These are phyloP conservation scores for Hydrangea macrophylla DNA, from an alignment of 148 eudicot genomes.

Conservation along the genomic window DNA sequence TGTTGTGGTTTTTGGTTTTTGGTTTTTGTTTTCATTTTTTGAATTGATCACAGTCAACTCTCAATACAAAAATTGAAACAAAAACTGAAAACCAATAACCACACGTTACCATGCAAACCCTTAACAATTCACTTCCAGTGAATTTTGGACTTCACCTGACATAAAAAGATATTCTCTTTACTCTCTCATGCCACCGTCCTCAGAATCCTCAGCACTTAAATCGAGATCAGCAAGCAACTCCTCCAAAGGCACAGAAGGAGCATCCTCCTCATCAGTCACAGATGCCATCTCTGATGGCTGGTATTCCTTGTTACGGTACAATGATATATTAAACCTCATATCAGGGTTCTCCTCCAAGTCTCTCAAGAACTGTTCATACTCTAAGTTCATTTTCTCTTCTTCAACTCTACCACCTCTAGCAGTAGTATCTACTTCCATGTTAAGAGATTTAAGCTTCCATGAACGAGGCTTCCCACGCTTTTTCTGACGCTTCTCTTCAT, in stretches of 20 bases:
- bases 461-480: conserved; percentile 63
- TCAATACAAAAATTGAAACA: no score
- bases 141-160: not conserved
- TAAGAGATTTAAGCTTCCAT: conserved; percentile 73
- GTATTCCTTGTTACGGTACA: conserved; percentile 60
- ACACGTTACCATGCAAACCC: not conserved
- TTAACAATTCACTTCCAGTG: not conserved
- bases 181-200: conserved; percentile 46
- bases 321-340: conserved; percentile 54
- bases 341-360: conserved; percentile 80
- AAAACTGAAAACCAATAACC: no score
- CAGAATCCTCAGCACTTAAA: conserved; percentile 39
- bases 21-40: no score
- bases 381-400: conserved; percentile 46
- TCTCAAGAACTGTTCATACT: conserved; percentile 66
- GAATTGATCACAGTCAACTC: not conserved
- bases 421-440: conserved; percentile 57
- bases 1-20: not conserved
- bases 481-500: conserved; percentile 61
- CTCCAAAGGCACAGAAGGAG: conserved; percentile 57
- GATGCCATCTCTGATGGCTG: conserved; percentile 54
- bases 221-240: conserved; percentile 70
- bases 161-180: conserved; percentile 15
- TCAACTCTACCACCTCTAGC: conserved; percentile 38
- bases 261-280: conserved; percentile 56